These are phyloP conservation scores for Simplicillium sp. DNA, from an alignment of 2,329 filamentous ascomycete genomes.

Conservation along the genomic window DNA sequence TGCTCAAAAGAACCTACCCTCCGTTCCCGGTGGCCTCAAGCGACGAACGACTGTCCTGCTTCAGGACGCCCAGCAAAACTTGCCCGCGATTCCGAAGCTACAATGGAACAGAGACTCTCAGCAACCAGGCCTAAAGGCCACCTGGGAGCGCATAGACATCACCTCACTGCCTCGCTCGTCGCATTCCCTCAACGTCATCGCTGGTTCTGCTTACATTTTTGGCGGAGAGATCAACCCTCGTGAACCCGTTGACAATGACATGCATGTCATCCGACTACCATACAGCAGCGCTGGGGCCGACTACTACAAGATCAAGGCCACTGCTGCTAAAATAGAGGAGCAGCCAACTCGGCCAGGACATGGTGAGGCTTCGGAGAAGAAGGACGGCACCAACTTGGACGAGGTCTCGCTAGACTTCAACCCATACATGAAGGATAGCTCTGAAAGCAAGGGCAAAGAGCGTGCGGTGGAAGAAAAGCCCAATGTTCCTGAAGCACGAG, in stretches of 20 bases:
- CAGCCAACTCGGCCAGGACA: conserved; percentile 5
- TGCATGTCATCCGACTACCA: conserved; percentile 57
- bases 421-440: conserved; percentile 12
- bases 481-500: conserved; percentile 54
- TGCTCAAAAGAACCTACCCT: too few species aligned
- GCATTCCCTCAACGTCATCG: conserved; percentile 56
- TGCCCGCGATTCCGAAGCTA: conserved; percentile 24
- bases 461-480: conserved; percentile 20
- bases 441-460: conserved; percentile 27
- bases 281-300: conserved; percentile 48
- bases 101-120: background rate
- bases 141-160: conserved; percentile 49
- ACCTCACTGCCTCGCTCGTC: conserved; percentile 61
- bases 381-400: conserved; percentile 24
- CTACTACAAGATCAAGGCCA: conserved; percentile 47
- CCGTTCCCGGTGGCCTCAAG: too few species aligned
- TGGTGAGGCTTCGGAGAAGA: conserved; percentile 9
- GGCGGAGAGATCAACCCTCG: conserved; percentile 63
- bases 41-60: conserved; percentile 37
- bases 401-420: conserved; percentile 29
- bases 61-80: conserved; percentile 37
- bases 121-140: conserved; percentile 13
- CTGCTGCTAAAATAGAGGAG: conserved; percentile 18
- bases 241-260: conserved; percentile 61
- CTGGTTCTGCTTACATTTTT: conserved; percentile 55